These are phyloP conservation scores for Cladosporium sphaerospermum DNA, from an alignment of 2,329 filamentous ascomycete genomes.

Conservation along the genomic window DNA sequence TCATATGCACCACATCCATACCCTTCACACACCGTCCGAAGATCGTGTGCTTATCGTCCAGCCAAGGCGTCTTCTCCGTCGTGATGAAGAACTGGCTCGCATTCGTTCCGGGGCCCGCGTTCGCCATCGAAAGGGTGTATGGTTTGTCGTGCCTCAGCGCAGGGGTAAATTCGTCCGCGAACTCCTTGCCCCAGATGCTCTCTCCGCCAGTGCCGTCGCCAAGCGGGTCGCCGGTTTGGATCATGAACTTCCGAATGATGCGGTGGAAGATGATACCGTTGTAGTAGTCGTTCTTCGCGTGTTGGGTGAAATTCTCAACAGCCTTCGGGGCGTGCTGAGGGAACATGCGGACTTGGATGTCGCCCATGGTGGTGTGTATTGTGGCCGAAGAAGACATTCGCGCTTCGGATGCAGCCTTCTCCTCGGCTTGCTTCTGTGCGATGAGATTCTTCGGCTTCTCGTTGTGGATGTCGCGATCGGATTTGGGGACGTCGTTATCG, in stretches of 20 bases:
- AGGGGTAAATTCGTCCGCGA: slow-evolving; percentile 82
- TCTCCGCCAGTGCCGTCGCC: slow-evolving; percentile 87
- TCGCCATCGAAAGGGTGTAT: slow-evolving; percentile 96
- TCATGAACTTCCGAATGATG: slow-evolving; percentile 98
- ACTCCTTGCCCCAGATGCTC: slow-evolving; percentile 87
- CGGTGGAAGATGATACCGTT: slow-evolving; percentile 97
- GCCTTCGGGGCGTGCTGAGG: slow-evolving; percentile 88
- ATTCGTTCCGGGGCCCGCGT: slow-evolving; percentile 91
- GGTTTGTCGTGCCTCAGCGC: slow-evolving; percentile 89
- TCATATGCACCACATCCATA: slow-evolving; percentile 89
- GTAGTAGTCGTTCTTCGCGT: slow-evolving; percentile 85
- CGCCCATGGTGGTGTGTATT: slow-evolving; percentile 87
- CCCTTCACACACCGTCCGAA: slow-evolving; percentile 88
- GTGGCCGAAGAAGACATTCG: slow-evolving; percentile 75
- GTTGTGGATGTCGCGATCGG: slow-evolving; percentile 85
- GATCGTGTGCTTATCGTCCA: slow-evolving; percentile 93
- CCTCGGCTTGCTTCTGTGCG: slow-evolving; percentile 44
- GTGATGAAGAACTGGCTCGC: slow-evolving; percentile 98
- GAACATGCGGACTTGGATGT: slow-evolving; percentile 89
- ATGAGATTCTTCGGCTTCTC: slow-evolving; percentile 70
- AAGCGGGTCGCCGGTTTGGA: slow-evolving; percentile 77
- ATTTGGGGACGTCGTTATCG: slow-evolving; percentile 74
- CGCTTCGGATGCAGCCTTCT: slow-evolving; percentile 52
- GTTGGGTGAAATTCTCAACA: slow-evolving; percentile 95
- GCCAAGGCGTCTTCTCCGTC: slow-evolving; percentile 92